phyloP scores from a whole-genome alignment of 148 eudicot genomes.

The Rhododendron kiyosumense region DNA sequence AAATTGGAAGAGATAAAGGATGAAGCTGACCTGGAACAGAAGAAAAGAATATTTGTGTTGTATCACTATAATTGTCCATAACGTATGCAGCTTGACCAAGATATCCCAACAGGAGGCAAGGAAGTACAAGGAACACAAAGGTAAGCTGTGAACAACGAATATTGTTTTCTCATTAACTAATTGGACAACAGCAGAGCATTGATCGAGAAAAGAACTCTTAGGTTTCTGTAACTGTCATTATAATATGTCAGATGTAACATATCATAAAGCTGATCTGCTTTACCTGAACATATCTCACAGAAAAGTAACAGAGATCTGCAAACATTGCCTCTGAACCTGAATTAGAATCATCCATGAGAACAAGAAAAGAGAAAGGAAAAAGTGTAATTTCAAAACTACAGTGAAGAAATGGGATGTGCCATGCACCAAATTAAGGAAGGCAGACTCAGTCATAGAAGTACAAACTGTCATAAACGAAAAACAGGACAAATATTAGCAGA shows the following conservation, averaged over 20 bases:
- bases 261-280: conserved; percentile 11
- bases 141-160: conserved; percentile 73
- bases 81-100: conserved; percentile 99
- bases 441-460: neutral
- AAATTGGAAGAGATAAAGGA: conserved; percentile 9
- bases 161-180: neutral
- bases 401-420: neutral
- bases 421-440: neutral
- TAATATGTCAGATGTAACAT: neutral
- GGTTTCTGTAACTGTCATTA: neutral
- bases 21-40: conserved; percentile 77
- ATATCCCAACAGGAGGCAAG: conserved; percentile 96
- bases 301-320: conserved; percentile 97
- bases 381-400: neutral
- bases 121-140: conserved; percentile 80
- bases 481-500: neutral
- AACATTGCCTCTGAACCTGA: conserved; percentile 99
- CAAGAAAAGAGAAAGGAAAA: neutral
- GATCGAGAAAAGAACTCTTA: conserved; percentile 5
- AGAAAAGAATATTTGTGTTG: conserved; percentile 71
- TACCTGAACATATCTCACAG: conserved; percentile 98
- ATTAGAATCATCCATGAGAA: conserved; percentile 15
- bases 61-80: conserved; percentile 68
- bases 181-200: neutral
- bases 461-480: neutral